Percentiles rank a stretch among this genome's conserved stretches.
phyloP scores from a whole-genome alignment of 345 rosid species.

The Litchi chinensis region DNA sequence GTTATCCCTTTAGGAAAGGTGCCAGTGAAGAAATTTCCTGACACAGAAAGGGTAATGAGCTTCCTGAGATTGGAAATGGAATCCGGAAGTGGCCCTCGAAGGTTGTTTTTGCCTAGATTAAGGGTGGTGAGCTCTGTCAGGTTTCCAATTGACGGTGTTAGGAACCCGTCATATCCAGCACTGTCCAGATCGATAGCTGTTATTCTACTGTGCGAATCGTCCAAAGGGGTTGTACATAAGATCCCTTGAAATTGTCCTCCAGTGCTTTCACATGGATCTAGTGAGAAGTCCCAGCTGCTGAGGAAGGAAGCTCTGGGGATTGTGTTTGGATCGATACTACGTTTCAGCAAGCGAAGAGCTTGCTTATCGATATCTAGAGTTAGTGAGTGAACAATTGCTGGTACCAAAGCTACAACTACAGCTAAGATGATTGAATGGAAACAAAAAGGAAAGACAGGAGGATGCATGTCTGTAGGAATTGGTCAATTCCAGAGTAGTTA shows the following conservation, averaged over 20 bases:
- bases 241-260: conserved; percentile 49
- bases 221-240: conserved; percentile 46
- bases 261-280: conserved; percentile 54
- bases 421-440: conserved; percentile 7
- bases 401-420: background rate
- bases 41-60: conserved; percentile 40
- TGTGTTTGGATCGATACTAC: conserved; percentile 49
- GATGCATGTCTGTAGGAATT: background rate
- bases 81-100: conserved; percentile 62
- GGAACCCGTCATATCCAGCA: conserved; percentile 59
- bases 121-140: conserved; percentile 55
- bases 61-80: conserved; percentile 43
- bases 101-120: conserved; percentile 43
- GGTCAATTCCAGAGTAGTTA: background rate
- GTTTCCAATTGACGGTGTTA: conserved; percentile 47
- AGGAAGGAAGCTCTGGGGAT: conserved; percentile 46
- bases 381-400: conserved; percentile 14
- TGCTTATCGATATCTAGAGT: conserved; percentile 39
- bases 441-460: background rate
- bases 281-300: conserved; percentile 53
- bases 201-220: conserved; percentile 44
- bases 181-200: conserved; percentile 51
- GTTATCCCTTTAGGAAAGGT: conserved; percentile 36
- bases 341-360: conserved; percentile 40
- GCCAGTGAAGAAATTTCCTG: conserved; percentile 55